These are phyloP conservation scores for Xylaria bambusicola DNA, from an alignment of 495 filamentous ascomycete species.

Conservation along the genomic window DNA sequence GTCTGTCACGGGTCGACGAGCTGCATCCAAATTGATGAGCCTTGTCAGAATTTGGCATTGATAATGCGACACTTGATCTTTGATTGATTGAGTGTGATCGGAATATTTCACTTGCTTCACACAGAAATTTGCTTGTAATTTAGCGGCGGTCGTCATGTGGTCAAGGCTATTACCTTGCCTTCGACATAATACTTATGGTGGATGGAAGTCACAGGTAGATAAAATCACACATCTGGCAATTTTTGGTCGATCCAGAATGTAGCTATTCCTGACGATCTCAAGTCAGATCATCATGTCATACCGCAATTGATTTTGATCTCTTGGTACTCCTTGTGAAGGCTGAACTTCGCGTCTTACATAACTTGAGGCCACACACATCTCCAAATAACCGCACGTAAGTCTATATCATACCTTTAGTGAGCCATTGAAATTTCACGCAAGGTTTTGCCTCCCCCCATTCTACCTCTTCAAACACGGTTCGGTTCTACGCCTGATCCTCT, in stretches of 20 bases:
- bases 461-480: too few species aligned
- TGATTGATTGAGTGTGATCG: constrained; percentile 6
- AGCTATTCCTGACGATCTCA: constrained; percentile 18
- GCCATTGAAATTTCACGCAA: too few species aligned
- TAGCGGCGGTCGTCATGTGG: constrained; percentile 20
- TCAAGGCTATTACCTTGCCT: constrained; percentile 31
- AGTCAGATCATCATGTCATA: constrained; percentile 1
- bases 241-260: constrained; percentile 35
- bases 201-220: constrained; percentile 31
- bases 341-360: too few species aligned
- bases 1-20: constrained; percentile 3
- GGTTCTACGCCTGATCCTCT: too few species aligned
- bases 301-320: neutral
- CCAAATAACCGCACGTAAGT: too few species aligned
- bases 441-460: too few species aligned
- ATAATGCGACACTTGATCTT: constrained; percentile 8
- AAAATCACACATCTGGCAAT: constrained; percentile 31
- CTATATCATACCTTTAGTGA: too few species aligned
- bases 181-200: constrained; percentile 31
- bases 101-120: constrained; percentile 31
- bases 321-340: too few species aligned
- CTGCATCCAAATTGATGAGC: constrained; percentile 15
- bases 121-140: constrained; percentile 31
- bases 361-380: too few species aligned
- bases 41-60: constrained; percentile 24